These are phyloP conservation scores for Suhomyces yuchorum DNA, from an alignment of 1,139 yeast genomes.

Conservation along the genomic window DNA sequence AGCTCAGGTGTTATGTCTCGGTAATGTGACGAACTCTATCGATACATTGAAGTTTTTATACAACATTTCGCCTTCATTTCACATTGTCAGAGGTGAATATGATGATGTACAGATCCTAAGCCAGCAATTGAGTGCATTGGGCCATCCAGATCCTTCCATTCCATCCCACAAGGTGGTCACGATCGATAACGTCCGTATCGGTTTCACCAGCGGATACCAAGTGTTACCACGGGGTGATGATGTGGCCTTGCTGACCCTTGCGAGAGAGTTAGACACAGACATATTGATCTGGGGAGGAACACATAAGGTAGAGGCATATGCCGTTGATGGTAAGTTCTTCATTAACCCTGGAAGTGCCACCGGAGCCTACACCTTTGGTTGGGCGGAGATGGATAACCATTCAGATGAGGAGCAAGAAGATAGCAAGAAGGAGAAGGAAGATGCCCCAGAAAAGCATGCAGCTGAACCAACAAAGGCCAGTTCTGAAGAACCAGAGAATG, in stretches of 20 bases:
- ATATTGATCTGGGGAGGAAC: slow-evolving; percentile 96
- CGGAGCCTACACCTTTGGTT: slow-evolving; percentile 70
- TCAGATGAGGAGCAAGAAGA: slow-evolving; percentile 27
- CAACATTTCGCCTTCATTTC: slow-evolving; percentile 69
- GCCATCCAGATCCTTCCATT: slow-evolving; percentile 43
- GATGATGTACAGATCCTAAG: slow-evolving; percentile 41
- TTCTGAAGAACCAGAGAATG: slow-evolving; percentile 21
- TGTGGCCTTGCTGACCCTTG: slow-evolving; percentile 74
- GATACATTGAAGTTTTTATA: slow-evolving; percentile 66
- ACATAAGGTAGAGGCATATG: slow-evolving; percentile 89
- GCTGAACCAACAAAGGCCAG: neutral
- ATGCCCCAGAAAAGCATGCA: slow-evolving; percentile 11
- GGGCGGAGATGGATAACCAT: slow-evolving; percentile 47
- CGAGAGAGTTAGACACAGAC: slow-evolving; percentile 91
- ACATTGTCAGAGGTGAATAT: slow-evolving; percentile 79
- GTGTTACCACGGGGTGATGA: slow-evolving; percentile 88
- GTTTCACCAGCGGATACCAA: slow-evolving; percentile 82
- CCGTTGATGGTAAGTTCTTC: slow-evolving; percentile 88
- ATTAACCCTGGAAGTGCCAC: slow-evolving; percentile 96
- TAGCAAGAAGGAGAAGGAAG: slow-evolving; percentile 21
- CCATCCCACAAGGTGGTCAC: slow-evolving; percentile 69
- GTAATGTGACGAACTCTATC: slow-evolving; percentile 75
- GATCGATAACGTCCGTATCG: slow-evolving; percentile 75
- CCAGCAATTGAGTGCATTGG: slow-evolving; percentile 35
- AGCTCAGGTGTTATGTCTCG: slow-evolving; percentile 80